Conservation (phyloP, 352 stramenopile genomes). For the Phytopythium boreale region DNA sequence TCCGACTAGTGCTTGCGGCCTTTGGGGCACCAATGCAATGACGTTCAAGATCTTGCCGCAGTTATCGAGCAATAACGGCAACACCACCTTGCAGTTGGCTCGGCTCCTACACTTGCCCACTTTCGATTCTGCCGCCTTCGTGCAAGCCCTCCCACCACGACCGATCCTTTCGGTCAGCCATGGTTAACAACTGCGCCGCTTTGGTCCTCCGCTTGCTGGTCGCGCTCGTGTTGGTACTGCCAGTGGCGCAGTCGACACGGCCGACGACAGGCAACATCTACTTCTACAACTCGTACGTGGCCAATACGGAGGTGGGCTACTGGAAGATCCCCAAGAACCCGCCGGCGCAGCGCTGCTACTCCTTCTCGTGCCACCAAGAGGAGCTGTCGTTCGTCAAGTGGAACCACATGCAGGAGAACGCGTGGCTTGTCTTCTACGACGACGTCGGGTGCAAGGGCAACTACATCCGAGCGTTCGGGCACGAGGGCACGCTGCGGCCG, state of each 20-base stretch:
- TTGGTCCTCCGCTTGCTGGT: neutral
- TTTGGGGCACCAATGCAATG: too few relatives aligned
- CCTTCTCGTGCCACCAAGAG: neutral
- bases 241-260: neutral
- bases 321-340: slow-evolving; percentile 1
- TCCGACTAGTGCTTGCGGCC: too few relatives aligned
- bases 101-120: neutral
- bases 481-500: neutral
- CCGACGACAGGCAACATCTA: slow-evolving; percentile 1
- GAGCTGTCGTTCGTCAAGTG: slow-evolving; percentile 1
- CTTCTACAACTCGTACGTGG: neutral
- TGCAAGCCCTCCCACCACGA: neutral
- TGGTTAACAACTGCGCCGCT: neutral
- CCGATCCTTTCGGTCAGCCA: neutral
- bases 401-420: neutral
- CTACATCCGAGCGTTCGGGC: neutral
- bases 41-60: too few relatives aligned
- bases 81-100: neutral
- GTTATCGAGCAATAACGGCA: too few relatives aligned
- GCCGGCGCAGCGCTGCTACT: slow-evolving; percentile 4
- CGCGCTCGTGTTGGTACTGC: neutral
- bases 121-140: neutral
- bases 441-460: neutral
- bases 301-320: neutral
- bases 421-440: slow-evolving; percentile 2